Evolutionary conservation across 768 basidiomycete species (phyloP).

Genomic region (Tulasnella sp.): DNA sequence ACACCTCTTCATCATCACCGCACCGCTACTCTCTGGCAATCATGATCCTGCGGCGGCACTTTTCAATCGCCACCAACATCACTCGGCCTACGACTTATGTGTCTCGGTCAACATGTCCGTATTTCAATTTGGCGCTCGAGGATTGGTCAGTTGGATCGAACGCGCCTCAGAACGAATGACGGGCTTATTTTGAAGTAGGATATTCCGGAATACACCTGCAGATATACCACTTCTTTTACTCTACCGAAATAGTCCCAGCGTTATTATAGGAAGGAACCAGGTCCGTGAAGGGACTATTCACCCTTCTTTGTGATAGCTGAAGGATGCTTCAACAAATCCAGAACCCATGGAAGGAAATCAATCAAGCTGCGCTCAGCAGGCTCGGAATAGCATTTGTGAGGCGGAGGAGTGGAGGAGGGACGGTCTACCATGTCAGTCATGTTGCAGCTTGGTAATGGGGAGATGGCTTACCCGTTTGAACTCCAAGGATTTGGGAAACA

Average conservation of each 20-base stretch:
- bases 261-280: constrained; percentile 89
- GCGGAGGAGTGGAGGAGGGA: constrained; percentile 87
- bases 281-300: constrained; percentile 34
- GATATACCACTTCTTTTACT: constrained; percentile 73
- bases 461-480: neutral
- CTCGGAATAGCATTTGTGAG: constrained; percentile 70
- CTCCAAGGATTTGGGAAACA: constrained; percentile 87
- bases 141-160: constrained; percentile 64
- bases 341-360: constrained; percentile 98
- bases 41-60: neutral
- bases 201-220: constrained; percentile 72
- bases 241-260: constrained; percentile 84
- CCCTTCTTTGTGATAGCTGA: neutral
- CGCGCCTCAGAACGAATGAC: constrained; percentile 8
- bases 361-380: constrained; percentile 55
- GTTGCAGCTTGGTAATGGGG: neutral
- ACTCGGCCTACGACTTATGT: constrained; percentile 41
- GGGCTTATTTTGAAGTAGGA: constrained; percentile 43
- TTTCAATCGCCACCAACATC: neutral
- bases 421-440: constrained; percentile 85
- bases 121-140: constrained; percentile 86
- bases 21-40: neutral
- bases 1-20: neutral
- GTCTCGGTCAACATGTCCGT: constrained; percentile 74
- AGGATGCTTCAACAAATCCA: constrained; percentile 38